Conservation (phyloP, 2,329 filamentous ascomycete species). For the Fusarium sp. region DNA sequence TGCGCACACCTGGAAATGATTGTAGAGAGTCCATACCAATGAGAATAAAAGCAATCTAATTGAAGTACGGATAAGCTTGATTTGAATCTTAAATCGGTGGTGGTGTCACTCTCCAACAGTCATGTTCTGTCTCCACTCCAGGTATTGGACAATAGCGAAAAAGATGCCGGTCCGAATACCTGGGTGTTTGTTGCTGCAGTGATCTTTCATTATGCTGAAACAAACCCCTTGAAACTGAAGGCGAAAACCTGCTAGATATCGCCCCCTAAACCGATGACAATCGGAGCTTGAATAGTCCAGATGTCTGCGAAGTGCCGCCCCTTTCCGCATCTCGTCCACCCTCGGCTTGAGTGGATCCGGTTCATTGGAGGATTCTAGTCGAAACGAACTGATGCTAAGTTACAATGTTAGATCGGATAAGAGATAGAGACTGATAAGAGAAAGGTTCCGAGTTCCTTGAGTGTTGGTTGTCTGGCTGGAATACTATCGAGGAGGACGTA, state of each 20-base stretch:
- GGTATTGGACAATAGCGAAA: neutral
- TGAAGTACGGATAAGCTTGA: neutral
- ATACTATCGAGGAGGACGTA: neutral
- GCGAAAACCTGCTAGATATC: neutral
- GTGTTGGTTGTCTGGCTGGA: no score
- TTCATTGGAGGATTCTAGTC: neutral
- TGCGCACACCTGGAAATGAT: neutral
- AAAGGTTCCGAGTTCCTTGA: neutral
- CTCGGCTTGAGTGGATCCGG: neutral
- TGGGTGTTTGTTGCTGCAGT: neutral
- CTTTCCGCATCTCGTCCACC: neutral
- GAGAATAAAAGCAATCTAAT: neutral
- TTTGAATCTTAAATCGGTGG: neutral
- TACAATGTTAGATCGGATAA: neutral
- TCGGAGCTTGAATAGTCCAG: neutral
- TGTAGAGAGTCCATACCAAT: neutral
- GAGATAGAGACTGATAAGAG: neutral
- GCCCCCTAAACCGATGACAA: neutral
- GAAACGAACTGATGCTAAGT: neutral
- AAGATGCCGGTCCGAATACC: neutral
- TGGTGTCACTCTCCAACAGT: neutral
- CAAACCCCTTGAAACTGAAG: neutral
- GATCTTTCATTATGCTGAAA: neutral
- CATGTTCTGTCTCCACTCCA: neutral
- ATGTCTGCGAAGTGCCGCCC: neutral